Conservation (phyloP, 2,329 filamentous ascomycete genomes). For the Verticillium tricorpus region DNA sequence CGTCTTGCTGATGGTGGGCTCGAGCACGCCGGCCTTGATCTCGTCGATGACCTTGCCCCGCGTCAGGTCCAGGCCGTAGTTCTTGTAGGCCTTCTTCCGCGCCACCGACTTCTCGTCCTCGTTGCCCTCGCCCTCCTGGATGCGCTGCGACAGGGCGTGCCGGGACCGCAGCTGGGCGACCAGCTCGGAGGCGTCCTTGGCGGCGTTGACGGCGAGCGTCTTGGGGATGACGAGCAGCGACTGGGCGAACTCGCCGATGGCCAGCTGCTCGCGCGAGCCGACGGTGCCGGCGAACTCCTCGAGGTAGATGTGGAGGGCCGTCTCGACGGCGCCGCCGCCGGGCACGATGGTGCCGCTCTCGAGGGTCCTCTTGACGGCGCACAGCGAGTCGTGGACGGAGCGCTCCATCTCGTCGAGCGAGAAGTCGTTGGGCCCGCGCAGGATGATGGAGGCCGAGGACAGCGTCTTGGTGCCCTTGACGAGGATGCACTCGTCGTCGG, state of each 20-base stretch:
- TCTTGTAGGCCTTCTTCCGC: constrained; percentile 96
- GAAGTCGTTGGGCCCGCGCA: constrained; percentile 93
- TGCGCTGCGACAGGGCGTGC: constrained; percentile 90
- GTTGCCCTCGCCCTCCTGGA: constrained; percentile 75
- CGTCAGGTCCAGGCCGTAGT: constrained; percentile 89
- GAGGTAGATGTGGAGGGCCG: constrained; percentile 97
- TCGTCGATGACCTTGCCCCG: constrained; percentile 90
- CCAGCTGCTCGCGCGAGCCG: constrained; percentile 92
- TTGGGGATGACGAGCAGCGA: constrained; percentile 92
- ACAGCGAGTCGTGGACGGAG: constrained; percentile 93
- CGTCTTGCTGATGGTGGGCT: constrained; percentile 97
- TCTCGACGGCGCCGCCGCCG: constrained; percentile 94
- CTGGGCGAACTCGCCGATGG: constrained; percentile 95
- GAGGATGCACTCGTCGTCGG: constrained; percentile 96
- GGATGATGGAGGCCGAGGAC: constrained; percentile 91
- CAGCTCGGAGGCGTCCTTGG: constrained; percentile 92
- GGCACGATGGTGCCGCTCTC: constrained; percentile 97
- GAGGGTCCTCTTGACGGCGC: constrained; percentile 92
- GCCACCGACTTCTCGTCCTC: constrained; percentile 87
- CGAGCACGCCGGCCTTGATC: constrained; percentile 90
- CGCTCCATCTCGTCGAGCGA: constrained; percentile 99
- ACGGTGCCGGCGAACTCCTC: constrained; percentile 98
- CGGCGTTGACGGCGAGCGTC: constrained; percentile 93
- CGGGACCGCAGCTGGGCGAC: constrained; percentile 92
- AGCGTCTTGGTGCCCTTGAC: constrained; percentile 94